Percentiles rank a stretch among this genome's conserved stretches.
Evolutionary conservation across 106 monocot genomes (phyloP).

Genomic region (Phalaenopsis equestris): DNA sequence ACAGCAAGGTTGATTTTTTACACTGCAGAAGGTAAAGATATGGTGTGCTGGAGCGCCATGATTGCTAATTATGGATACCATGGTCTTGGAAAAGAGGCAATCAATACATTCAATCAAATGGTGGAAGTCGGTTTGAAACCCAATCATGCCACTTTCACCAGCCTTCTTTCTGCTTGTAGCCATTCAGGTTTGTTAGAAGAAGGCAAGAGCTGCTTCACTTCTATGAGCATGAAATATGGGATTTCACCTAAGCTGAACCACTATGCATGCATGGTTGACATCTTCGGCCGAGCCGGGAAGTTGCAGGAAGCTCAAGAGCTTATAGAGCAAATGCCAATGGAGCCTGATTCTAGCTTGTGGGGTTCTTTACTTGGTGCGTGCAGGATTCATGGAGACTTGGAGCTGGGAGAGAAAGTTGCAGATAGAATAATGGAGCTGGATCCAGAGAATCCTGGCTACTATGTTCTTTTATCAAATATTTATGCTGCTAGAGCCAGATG

Average conservation of each 20-base stretch:
- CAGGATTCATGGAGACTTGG: conserved; percentile 33
- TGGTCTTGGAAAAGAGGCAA: conserved; percentile 44
- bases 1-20: conserved; percentile 44
- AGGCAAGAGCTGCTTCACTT: conserved; percentile 31
- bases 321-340: conserved; percentile 40
- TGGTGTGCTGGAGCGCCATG: conserved; percentile 69
- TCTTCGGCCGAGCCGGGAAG: conserved; percentile 59
- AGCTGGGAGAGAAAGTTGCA: conserved; percentile 42
- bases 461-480: conserved; percentile 65
- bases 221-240: conserved; percentile 25
- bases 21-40: conserved; percentile 21
- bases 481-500: conserved; percentile 65
- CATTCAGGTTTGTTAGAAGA: conserved; percentile 45
- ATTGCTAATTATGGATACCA: conserved; percentile 47
- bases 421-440: conserved; percentile 34
- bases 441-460: conserved; percentile 41
- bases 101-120: conserved; percentile 35
- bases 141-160: conserved; percentile 47
- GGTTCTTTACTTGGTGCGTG: conserved; percentile 57
- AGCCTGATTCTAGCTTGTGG: conserved; percentile 44
- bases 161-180: conserved; percentile 56
- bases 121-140: conserved; percentile 28
- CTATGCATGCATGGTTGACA: conserved; percentile 54
- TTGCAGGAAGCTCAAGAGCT: conserved; percentile 43
- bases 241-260: conserved; percentile 38